Evolutionary conservation across 345 rosid genomes (phyloP).

Genomic region (Hevea brasiliensis): DNA sequence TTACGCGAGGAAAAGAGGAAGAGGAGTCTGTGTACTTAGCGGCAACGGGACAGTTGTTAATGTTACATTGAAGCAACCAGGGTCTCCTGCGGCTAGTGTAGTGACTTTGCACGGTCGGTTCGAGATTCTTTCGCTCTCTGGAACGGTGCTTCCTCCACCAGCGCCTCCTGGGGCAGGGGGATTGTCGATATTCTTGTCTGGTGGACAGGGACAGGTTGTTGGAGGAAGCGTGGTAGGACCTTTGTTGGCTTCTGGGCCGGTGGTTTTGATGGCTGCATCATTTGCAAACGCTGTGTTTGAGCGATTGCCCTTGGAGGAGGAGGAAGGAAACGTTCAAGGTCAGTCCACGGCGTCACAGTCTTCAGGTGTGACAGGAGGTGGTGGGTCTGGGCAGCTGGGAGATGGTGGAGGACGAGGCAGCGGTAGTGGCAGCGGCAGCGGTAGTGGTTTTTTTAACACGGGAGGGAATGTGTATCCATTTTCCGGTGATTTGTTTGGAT

Average conservation of each 20-base stretch:
- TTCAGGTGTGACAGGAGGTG: conserved; percentile 55
- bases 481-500: conserved; percentile 59
- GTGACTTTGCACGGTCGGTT: conserved; percentile 78
- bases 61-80: conserved; percentile 67
- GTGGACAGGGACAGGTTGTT: conserved; percentile 79
- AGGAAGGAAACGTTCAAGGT: conserved; percentile 42
- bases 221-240: conserved; percentile 77
- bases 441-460: conserved; percentile 31
- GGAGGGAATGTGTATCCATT: conserved; percentile 52
- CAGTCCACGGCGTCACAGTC: conserved; percentile 61
- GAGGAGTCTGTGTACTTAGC: conserved; percentile 68
- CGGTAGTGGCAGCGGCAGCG: conserved; percentile 21
- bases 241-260: conserved; percentile 62
- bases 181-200: conserved; percentile 64
- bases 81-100: conserved; percentile 56
- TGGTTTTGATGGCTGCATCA: conserved; percentile 73
- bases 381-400: conserved; percentile 32
- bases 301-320: conserved; percentile 61
- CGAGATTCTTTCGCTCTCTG: conserved; percentile 72
- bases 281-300: conserved; percentile 75
- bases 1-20: conserved; percentile 67
- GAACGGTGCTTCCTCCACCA: conserved; percentile 81
- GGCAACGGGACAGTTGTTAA: conserved; percentile 67
- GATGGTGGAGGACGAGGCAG: conserved; percentile 36
- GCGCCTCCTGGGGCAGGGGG: conserved; percentile 83